These are phyloP conservation scores for Blastomyces percursus DNA, from an alignment of 2,329 filamentous ascomycete species.

Conservation along the genomic window DNA sequence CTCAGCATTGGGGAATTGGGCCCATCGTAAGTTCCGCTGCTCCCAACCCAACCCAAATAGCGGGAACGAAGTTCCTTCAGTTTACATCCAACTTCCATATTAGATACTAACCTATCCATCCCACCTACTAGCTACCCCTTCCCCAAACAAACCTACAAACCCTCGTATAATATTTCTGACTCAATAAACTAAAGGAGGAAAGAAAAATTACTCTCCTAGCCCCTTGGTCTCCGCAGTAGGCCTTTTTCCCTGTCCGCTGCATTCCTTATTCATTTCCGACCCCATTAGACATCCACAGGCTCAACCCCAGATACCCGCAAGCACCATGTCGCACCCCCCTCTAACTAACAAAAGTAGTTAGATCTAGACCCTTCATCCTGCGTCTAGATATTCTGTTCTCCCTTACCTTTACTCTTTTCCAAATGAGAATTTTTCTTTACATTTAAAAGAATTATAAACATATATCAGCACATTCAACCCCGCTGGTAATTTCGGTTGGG, in stretches of 20 bases:
- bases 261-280: neutral
- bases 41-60: neutral
- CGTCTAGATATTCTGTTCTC: neutral
- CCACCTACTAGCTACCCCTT: slow-evolving; percentile 55
- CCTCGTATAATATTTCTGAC: slow-evolving; percentile 23
- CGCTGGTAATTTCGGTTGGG: neutral
- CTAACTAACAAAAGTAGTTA: neutral
- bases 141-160: slow-evolving; percentile 65
- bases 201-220: too few relatives aligned
- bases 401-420: neutral
- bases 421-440: neutral
- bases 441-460: neutral
- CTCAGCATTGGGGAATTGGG: slow-evolving; percentile 92
- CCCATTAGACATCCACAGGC: slow-evolving; percentile 2
- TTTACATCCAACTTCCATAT: neutral
- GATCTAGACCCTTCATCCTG: neutral
- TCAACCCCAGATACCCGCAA: slow-evolving; percentile 8
- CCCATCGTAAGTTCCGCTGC: slow-evolving; percentile 65
- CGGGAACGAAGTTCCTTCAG: neutral
- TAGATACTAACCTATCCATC: neutral
- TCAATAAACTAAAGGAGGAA: neutral
- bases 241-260: too few relatives aligned
- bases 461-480: neutral
- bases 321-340: neutral
- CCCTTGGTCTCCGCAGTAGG: neutral